Conservation (phyloP, 2,329 filamentous ascomycete genomes). For the Trichophyton mentagrophytes region DNA sequence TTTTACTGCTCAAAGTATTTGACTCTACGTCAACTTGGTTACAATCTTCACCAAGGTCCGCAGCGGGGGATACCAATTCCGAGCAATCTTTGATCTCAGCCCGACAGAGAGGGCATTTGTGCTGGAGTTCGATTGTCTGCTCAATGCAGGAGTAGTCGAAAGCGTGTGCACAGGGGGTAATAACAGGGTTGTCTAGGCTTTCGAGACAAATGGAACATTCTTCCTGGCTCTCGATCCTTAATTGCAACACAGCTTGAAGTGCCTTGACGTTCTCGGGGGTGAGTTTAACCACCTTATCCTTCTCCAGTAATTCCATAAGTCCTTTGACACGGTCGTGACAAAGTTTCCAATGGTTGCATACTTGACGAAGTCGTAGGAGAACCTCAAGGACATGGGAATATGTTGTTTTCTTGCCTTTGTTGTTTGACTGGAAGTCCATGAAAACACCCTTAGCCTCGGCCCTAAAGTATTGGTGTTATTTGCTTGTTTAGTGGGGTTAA, state of each 20-base stretch:
- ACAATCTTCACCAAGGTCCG: constrained; percentile 40
- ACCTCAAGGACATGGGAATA: constrained; percentile 71
- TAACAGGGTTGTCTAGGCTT: constrained; percentile 56
- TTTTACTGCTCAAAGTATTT: constrained; percentile 64
- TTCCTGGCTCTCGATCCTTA: constrained; percentile 68
- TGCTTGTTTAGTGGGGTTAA: constrained; percentile 13
- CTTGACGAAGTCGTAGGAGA: constrained; percentile 67
- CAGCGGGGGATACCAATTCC: constrained; percentile 54
- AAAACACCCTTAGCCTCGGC: constrained; percentile 63
- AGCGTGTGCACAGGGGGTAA: constrained; percentile 71
- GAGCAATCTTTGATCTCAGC: constrained; percentile 49
- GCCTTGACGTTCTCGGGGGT: constrained; percentile 59
- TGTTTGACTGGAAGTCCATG: constrained; percentile 43
- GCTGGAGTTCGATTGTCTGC: constrained; percentile 58
- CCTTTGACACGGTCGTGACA: constrained; percentile 61
- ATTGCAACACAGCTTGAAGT: constrained; percentile 60
- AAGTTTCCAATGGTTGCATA: constrained; percentile 81
- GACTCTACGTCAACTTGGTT: constrained; percentile 44
- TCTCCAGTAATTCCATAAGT: constrained; percentile 57
- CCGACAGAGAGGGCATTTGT: constrained; percentile 76
- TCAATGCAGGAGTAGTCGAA: constrained; percentile 66
- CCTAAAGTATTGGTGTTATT: constrained; percentile 25
- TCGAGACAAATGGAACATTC: constrained; percentile 77
- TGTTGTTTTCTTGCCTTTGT: constrained; percentile 35
- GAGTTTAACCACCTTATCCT: constrained; percentile 53